Evolutionary conservation across 2,329 filamentous ascomycete species (phyloP), one percentile per base, ranked within the genome.

Genomic region (Allantophomopsis cytisporea): DNA sequence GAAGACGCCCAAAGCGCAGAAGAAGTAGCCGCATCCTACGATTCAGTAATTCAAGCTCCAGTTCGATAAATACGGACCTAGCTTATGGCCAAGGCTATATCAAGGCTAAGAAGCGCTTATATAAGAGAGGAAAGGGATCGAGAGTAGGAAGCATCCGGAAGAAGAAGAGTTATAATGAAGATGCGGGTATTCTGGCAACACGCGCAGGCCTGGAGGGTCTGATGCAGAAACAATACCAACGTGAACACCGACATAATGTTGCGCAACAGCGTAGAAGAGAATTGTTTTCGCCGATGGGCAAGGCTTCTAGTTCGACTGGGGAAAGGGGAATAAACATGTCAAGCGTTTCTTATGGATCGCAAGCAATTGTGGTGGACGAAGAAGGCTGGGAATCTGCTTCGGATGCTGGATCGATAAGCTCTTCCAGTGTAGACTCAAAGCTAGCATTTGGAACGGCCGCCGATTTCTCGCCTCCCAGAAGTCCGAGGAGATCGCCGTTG

Each of bases 61-160:
- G 76, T 1, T 80, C 76, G 1, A 64, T 81, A 40, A 76, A 81
- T 55, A 73, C 71, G 15, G 80, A 84, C 52, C 60, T 83, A 43
- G 78, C 78, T 8, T 83, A 82, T 52, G 78, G 79, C 8, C 66
- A 61, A 40, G 77, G 75, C 13, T 79, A 69, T 45, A 61, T 73
- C 36, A 66, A 65, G 13, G 31, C 11, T 7, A 31, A 31, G 20
- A 38, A 41, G 31, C 23, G 23, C 7, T 3, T 28, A 8, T 28
- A 28, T 12, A 39, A n/a, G 20, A 56, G 50, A 39, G 43, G 41
- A 16, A 49, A 46, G 30, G 21, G 46, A 7, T 47, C 51, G 13
- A 50, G 52, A 36, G 47, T 44, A 11, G 47, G 47, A 39, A 47
- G 44, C 16, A 51, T 49, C 6, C 53, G 48, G 41, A 49, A 53